phyloP scores from a whole-genome alignment of 2,329 filamentous ascomycete genomes.

The Apiospora aurea region DNA sequence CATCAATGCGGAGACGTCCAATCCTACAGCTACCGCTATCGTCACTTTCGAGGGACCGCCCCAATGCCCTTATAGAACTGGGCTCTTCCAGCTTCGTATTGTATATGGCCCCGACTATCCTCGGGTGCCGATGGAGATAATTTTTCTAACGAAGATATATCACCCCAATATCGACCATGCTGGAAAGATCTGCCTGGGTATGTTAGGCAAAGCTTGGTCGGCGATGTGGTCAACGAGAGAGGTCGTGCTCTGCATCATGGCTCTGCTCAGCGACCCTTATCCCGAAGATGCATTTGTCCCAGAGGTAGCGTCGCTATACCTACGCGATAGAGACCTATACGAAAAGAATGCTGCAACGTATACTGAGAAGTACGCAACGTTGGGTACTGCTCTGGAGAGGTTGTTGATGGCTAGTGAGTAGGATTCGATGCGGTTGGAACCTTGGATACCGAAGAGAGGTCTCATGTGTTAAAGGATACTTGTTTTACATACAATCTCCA shows the following conservation, averaged over 20 bases:
- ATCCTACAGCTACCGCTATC: background rate
- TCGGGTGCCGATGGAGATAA: background rate
- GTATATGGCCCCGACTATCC: background rate
- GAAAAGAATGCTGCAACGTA: background rate
- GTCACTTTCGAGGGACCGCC: background rate
- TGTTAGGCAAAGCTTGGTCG: background rate
- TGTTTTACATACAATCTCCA: no score
- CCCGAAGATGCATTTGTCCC: background rate
- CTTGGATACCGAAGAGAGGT: background rate
- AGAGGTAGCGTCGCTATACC: background rate
- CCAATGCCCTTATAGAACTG: background rate
- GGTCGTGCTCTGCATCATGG: background rate
- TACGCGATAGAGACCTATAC: background rate
- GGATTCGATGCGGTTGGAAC: background rate
- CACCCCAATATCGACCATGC: background rate
- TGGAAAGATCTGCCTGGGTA: background rate
- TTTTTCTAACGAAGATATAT: background rate
- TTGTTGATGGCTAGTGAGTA: background rate
- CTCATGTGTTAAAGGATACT: background rate
- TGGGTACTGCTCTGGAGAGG: background rate
- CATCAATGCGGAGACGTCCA: background rate
- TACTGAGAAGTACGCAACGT: background rate
- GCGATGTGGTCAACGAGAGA: rapidly evolving
- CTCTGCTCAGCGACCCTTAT: background rate
- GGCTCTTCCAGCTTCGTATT: background rate